Conservation (phyloP, 2,329 filamentous ascomycete species). For the Sarocladiaceae sp. region DNA sequence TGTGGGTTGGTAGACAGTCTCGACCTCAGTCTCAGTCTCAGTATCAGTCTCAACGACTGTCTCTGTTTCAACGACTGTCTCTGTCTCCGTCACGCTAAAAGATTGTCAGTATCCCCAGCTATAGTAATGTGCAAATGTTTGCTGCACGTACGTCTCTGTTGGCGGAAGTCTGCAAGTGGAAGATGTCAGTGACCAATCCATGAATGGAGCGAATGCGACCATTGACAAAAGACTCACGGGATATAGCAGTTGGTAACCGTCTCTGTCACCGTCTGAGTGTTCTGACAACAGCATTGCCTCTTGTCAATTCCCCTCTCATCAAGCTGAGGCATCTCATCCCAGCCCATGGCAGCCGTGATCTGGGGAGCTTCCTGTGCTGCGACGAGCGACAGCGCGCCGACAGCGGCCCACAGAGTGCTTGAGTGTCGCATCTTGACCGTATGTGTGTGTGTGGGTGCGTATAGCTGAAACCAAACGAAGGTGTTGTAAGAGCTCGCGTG, state of each 20-base stretch:
- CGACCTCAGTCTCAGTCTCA: too few relatives aligned
- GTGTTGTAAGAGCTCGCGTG: conserved; percentile 1
- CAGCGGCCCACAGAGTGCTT: neutral
- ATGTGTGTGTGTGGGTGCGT: neutral
- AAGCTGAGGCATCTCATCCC: neutral
- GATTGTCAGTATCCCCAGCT: neutral
- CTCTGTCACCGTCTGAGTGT: neutral
- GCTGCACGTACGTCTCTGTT: neutral
- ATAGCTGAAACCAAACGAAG: neutral
- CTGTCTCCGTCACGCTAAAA: too few relatives aligned
- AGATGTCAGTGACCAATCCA: neutral
- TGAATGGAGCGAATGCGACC: neutral
- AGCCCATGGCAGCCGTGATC: neutral
- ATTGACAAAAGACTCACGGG: neutral
- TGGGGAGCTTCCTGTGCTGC: neutral
- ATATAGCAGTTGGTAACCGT: conserved; percentile 2
- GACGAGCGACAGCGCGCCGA: neutral
- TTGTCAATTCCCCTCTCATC: conserved; percentile 1
- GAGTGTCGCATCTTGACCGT: conserved; percentile 6
- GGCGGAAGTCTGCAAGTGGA: neutral
- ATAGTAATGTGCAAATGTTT: neutral
- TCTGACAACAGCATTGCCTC: neutral
- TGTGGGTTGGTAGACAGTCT: neutral
- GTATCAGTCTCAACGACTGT: too few relatives aligned
- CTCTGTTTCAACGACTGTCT: too few relatives aligned